Evolutionary conservation across 176 grass and related monocot species (phyloP).

Genomic region (Juncus inflexus): DNA sequence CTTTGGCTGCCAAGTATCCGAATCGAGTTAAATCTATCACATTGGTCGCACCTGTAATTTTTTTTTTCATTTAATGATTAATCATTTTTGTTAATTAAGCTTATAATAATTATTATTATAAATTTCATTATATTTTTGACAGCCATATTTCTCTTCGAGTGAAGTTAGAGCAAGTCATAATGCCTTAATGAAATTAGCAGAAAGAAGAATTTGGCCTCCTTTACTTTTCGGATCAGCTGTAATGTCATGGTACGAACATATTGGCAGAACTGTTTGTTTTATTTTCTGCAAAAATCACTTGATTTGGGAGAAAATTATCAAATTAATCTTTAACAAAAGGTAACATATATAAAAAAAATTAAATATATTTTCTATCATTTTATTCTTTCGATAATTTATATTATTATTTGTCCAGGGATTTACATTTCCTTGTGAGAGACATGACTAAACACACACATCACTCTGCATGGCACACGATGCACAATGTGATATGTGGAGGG

Average conservation of each 20-base stretch:
- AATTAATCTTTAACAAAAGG: conserved; percentile 34
- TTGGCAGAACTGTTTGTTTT: conserved; percentile 72
- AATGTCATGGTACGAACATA: conserved; percentile 98
- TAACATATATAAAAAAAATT: background rate
- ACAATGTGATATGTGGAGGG: conserved; percentile 84
- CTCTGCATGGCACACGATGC: conserved; percentile 97
- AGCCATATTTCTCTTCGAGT: conserved; percentile 59
- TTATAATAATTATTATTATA: background rate
- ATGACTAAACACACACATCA: conserved; percentile 79
- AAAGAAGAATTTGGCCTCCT: conserved; percentile 79
- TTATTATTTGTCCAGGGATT: conserved; percentile 20
- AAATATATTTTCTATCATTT: too few relatives aligned
- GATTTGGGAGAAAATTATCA: conserved; percentile 53
- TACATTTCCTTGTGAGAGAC: conserved; percentile 43
- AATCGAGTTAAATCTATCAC: conserved; percentile 52
- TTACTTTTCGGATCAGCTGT: conserved; percentile 55
- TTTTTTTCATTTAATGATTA: background rate
- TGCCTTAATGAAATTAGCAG: conserved; percentile 49
- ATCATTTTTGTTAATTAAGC: background rate
- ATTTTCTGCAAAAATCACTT: conserved; percentile 69
- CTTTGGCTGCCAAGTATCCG: conserved; percentile 47
- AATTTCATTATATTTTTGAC: background rate
- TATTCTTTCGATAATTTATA: background rate
- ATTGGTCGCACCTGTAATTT: conserved; percentile 58
- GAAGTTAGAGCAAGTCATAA: conserved; percentile 42